Conservation (phyloP, 352 stramenopile genomes). For the Phytophthora sansomeana region DNA sequence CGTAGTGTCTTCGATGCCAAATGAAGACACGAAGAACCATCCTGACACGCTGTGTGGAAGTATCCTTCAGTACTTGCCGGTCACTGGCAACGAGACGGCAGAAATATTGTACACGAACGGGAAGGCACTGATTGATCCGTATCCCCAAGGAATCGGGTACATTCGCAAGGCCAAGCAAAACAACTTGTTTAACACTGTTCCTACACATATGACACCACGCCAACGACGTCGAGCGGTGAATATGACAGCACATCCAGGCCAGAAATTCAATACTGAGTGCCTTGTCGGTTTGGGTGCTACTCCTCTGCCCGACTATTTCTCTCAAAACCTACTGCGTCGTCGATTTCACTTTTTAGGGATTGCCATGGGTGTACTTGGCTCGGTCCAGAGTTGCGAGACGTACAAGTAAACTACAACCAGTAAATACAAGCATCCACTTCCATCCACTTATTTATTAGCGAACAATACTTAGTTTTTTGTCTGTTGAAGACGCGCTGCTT, state of each 20-base stretch:
- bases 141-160: constrained; percentile 42
- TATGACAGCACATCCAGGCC: constrained; percentile 6
- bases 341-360: constrained; percentile 53
- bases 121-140: constrained; percentile 35
- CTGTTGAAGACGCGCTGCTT: constrained; percentile 16
- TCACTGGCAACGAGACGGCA: not conserved
- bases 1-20: constrained; percentile 40
- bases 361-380: constrained; percentile 35
- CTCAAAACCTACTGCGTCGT: constrained; percentile 43
- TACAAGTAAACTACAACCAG: constrained; percentile 14
- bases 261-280: constrained; percentile 50
- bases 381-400: constrained; percentile 41
- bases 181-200: constrained; percentile 52
- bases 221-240: constrained; percentile 33
- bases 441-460: constrained; percentile 10
- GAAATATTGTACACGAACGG: constrained; percentile 45
- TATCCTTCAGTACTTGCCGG: constrained; percentile 50
- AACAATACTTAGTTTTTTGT: constrained; percentile 9
- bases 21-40: constrained; percentile 42
- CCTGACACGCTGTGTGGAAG: constrained; percentile 46
- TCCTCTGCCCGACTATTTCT: constrained; percentile 48
- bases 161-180: constrained; percentile 42
- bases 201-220: constrained; percentile 61
- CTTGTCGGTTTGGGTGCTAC: constrained; percentile 55
- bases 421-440: not conserved